phyloP scores from a whole-genome alignment of 306 rosid species.

The Begonia fuchsioides region DNA sequence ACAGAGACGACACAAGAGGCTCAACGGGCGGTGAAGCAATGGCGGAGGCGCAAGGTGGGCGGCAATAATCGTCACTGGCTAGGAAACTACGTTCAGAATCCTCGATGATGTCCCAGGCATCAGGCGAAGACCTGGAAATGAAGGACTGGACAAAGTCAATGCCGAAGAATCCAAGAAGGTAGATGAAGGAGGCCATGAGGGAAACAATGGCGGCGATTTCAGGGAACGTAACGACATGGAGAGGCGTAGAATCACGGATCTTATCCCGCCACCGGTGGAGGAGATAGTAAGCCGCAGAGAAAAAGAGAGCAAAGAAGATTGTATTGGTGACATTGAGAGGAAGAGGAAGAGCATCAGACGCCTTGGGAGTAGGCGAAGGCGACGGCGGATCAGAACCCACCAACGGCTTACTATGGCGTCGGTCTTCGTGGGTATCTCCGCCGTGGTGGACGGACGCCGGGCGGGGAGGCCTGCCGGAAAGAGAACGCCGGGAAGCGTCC shows the following conservation, averaged over 20 bases:
- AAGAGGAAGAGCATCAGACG: no score
- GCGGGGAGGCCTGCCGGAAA: not conserved
- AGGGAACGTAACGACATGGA: constrained; percentile 44
- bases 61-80: not conserved
- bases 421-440: not conserved
- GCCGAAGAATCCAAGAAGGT: constrained; percentile 65
- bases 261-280: constrained; percentile 6
- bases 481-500: not conserved
- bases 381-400: no score
- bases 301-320: no score
- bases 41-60: no score
- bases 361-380: no score
- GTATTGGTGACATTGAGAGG: no score
- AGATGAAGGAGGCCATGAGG: constrained; percentile 58
- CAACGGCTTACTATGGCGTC: no score
- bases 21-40: no score
- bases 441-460: not conserved
- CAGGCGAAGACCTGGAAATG: constrained; percentile 34
- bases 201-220: constrained; percentile 48
- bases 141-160: constrained; percentile 64
- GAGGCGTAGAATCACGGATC: constrained; percentile 57
- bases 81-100: constrained; percentile 3
- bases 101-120: constrained; percentile 37
- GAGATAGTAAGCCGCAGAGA: no score
- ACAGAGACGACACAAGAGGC: no score